These are phyloP conservation scores for Globisporangium canariense DNA, from an alignment of 352 stramenopile species.

Conservation along the genomic window DNA sequence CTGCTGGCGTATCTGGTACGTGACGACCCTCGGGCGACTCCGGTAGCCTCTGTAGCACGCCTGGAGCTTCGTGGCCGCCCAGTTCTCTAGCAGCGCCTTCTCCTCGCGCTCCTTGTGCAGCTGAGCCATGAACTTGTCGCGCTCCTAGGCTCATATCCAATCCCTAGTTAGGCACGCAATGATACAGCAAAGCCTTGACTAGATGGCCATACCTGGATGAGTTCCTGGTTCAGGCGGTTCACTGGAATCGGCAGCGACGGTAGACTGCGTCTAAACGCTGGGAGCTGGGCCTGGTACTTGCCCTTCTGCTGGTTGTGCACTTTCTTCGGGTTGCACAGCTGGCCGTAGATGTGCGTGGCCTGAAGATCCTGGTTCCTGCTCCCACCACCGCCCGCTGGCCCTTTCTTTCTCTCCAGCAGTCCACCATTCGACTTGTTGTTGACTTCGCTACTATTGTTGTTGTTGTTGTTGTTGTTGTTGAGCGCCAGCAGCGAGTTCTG, in stretches of 20 bases:
- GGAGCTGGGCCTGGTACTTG: slow-evolving; percentile 47
- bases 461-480: slow-evolving; percentile 6
- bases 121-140: slow-evolving; percentile 61
- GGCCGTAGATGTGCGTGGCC: slow-evolving; percentile 28
- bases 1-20: slow-evolving; percentile 41
- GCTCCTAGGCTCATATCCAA: slow-evolving; percentile 23
- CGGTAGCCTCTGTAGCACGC: slow-evolving; percentile 53
- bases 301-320: slow-evolving; percentile 24
- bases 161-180: not conserved
- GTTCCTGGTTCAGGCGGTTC: slow-evolving; percentile 46
- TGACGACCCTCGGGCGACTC: slow-evolving; percentile 32
- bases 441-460: slow-evolving; percentile 7
- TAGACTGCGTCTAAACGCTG: slow-evolving; percentile 46
- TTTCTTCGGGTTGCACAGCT: slow-evolving; percentile 28
- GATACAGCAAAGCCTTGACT: not conserved
- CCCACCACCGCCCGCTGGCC: not conserved
- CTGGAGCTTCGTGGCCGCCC: slow-evolving; percentile 67
- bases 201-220: slow-evolving; percentile 19
- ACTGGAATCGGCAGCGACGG: slow-evolving; percentile 48
- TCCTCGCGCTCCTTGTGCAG: slow-evolving; percentile 44
- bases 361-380: slow-evolving; percentile 31
- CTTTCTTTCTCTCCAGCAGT: not conserved
- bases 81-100: slow-evolving; percentile 45
- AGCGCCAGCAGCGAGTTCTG: slow-evolving; percentile 8
- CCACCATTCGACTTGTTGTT: not conserved